Evolutionary conservation across 2,329 filamentous ascomycete genomes (phyloP), one percentile per base, ranked within the genome.

Genomic region (Alternaria incomplexa): DNA sequence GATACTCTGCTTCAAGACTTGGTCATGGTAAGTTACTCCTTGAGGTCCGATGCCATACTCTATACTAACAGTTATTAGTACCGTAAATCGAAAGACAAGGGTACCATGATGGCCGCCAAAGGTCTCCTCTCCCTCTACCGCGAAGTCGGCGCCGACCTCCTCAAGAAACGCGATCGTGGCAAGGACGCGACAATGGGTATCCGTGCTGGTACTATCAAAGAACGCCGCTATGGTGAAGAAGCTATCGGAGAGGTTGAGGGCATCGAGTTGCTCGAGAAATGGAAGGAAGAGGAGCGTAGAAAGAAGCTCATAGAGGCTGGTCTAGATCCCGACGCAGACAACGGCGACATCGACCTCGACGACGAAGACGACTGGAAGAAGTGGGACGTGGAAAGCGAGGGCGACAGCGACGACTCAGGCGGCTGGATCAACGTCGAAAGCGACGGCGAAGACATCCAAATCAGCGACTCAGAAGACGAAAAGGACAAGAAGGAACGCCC

Each of bases 51-150:
- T 12, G 20, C 11, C 6, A 6, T 9, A 23, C 22, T 8, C 6
- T 51, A 17, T 15, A 36, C 62, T 71, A 54, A 71, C 62, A 17
- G 7, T 17, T 13, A 5, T 2, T 46, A 72, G 69, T 98, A 99
- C 82, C 89, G 93, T 64, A 97, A 96, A 84, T 97, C 93, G 77
- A 99, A 99, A 78, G 96, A 99, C 77, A 99, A 98, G 84, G 94
- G 95, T 63, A 92, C 96, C n/a, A 94, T 97, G 88, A 98, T 99
- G 96, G 96, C 96, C 8, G 93, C 95, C 13, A 95, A 96, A 79
- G 95, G 96, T 67, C 84, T 99, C 7, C 84, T 99, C 45, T 93
- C 93, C 23, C 85, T 99, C 6, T 99, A 97, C 83, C 87, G 96
- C 70, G 94, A 98, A 76, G 91, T 97, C 13, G 93, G 91, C 36